Evolutionary conservation across 352 stramenopile species (phyloP).

Genomic region (Phytopythium cucurbitacearum): DNA sequence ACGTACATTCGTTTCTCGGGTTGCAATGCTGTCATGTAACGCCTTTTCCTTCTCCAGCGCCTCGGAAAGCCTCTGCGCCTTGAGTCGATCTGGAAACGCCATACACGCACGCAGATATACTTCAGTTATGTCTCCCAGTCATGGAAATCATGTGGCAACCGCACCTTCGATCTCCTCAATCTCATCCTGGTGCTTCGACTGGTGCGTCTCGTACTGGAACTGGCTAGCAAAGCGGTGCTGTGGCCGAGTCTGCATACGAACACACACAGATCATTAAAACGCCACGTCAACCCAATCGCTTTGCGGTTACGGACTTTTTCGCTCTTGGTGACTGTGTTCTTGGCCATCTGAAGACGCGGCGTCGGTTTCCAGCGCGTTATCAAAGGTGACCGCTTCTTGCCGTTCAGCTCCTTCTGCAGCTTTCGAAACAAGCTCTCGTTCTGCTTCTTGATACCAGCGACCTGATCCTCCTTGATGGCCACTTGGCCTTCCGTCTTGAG

Average conservation of each 20-base stretch:
- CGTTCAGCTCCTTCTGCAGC: constrained; percentile 27
- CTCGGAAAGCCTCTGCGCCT: constrained; percentile 33
- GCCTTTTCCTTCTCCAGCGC: constrained; percentile 24
- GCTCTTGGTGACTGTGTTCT: constrained; percentile 5
- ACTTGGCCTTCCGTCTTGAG: constrained; percentile 17
- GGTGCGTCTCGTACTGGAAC: constrained; percentile 6
- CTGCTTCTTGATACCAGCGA: constrained; percentile 22
- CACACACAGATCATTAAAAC: neutral
- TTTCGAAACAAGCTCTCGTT: constrained; percentile 29
- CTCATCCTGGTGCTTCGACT: constrained; percentile 27
- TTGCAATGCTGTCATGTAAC: constrained; percentile 36
- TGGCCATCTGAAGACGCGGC: neutral
- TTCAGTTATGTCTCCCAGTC: neutral
- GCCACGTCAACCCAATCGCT: neutral
- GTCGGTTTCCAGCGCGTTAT: neutral
- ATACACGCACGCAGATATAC: neutral
- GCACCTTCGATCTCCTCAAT: constrained; percentile 47
- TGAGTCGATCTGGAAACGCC: constrained; percentile 25
- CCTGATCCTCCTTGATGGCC: constrained; percentile 25
- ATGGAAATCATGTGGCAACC: neutral
- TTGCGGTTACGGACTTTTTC: neutral
- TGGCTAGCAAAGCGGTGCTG: constrained; percentile 1
- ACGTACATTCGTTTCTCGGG: constrained; percentile 43
- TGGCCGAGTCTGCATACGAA: constrained; percentile 3
- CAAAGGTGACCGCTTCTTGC: neutral